phyloP scores from a whole-genome alignment of 495 filamentous ascomycete species.

The Thermothielavioides terrestris region DNA sequence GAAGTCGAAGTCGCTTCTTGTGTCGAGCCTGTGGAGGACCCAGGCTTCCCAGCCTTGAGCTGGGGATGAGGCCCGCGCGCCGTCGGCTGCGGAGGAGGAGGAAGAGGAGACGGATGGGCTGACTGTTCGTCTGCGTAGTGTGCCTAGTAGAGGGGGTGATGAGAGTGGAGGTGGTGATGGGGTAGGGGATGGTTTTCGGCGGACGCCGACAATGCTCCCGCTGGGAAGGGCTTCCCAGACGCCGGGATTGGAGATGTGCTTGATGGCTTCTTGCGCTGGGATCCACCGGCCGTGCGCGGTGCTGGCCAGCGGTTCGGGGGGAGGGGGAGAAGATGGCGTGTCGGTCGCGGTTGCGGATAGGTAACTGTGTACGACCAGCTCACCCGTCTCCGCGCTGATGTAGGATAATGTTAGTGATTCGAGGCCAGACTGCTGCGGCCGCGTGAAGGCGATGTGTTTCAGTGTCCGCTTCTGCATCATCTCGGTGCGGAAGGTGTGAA shows the following conservation, averaged over 20 bases:
- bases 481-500: constrained; percentile 49
- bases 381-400: constrained; percentile 39
- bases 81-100: neutral
- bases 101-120: neutral
- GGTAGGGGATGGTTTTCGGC: constrained; percentile 16
- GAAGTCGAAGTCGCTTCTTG: constrained; percentile 27
- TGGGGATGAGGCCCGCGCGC: neutral
- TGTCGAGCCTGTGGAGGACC: constrained; percentile 44
- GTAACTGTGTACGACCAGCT: constrained; percentile 49
- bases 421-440: constrained; percentile 38
- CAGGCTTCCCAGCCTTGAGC: constrained; percentile 52
- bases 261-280: constrained; percentile 28
- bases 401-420: constrained; percentile 49
- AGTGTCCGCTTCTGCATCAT: constrained; percentile 46
- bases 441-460: constrained; percentile 40
- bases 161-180: constrained; percentile 1
- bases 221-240: constrained; percentile 39
- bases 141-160: too few relatives aligned
- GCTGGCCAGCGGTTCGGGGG: constrained; percentile 3
- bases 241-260: constrained; percentile 40
- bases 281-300: constrained; percentile 30
- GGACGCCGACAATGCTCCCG: constrained; percentile 43
- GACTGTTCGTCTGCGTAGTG: too few relatives aligned
- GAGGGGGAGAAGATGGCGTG: constrained; percentile 33
- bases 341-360: constrained; percentile 38